Conservation (phyloP, 78 protist species). For the Blattamonas nauphoetae region DNA sequence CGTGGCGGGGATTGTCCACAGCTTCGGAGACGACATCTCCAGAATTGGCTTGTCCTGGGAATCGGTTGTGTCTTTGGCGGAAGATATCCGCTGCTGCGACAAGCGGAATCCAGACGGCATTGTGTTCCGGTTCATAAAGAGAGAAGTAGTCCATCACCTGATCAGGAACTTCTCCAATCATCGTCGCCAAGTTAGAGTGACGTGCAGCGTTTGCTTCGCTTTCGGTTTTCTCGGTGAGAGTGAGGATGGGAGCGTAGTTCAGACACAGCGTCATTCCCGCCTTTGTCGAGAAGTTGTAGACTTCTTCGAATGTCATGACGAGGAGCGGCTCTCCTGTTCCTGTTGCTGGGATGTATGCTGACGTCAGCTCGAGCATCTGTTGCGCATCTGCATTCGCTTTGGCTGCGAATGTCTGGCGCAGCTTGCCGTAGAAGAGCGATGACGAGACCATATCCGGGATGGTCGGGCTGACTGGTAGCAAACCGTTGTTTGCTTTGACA, state of each 20-base stretch:
- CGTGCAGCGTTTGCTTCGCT: no score
- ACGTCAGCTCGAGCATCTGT: no score
- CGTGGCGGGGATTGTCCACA: background rate
- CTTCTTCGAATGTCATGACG: no score
- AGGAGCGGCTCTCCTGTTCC: no score
- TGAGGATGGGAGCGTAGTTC: no score
- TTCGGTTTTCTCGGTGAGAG: no score
- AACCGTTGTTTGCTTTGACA: background rate
- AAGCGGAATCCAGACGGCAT: background rate
- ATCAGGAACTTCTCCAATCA: background rate
- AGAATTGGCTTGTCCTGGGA: constrained; percentile 20
- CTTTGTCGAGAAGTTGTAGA: no score
- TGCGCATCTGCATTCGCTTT: no score
- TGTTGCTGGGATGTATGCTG: no score
- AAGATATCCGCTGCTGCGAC: constrained; percentile 22
- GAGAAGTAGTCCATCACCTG: background rate
- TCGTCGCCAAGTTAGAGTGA: background rate
- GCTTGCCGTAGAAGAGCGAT: no score
- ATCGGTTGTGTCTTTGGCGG: constrained; percentile 3
- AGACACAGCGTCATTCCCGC: no score
- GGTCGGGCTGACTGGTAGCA: background rate
- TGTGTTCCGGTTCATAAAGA: background rate
- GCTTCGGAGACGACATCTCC: background rate
- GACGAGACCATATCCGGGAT: background rate
- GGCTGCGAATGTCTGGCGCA: no score